Conservation (phyloP, 768 basidiomycete genomes). For the Phlegmacium glaucopus region DNA sequence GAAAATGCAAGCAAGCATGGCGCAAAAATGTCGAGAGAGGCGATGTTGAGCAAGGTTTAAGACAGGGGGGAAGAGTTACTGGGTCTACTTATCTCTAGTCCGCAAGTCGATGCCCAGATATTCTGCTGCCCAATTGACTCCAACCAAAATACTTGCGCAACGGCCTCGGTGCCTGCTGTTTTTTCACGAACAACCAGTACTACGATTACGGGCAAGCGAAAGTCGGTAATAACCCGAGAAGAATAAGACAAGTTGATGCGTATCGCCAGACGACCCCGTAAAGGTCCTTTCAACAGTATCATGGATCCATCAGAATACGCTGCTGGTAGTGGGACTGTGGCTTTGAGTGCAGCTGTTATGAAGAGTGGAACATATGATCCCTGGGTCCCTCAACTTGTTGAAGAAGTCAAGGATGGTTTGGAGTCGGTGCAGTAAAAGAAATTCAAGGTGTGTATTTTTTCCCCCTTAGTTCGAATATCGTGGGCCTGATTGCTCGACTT, state of each 20-base stretch:
- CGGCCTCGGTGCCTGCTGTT: conserved; percentile 85
- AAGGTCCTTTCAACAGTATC: conserved; percentile 69
- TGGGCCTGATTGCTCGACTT: not conserved
- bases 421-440: conserved; percentile 41
- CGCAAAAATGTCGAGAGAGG: conserved; percentile 88
- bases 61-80: conserved; percentile 76
- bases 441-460: conserved; percentile 46
- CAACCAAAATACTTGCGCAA: conserved; percentile 76
- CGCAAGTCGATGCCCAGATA: conserved; percentile 56
- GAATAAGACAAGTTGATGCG: conserved; percentile 76
- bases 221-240: conserved; percentile 47
- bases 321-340: conserved; percentile 63
- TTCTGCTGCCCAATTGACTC: conserved; percentile 53
- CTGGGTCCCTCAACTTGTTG: conserved; percentile 43
- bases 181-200: conserved; percentile 54
- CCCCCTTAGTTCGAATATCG: not conserved
- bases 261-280: conserved; percentile 69
- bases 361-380: conserved; percentile 65
- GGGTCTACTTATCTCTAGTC: conserved; percentile 58
- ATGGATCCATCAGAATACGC: conserved; percentile 67
- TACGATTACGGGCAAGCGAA: conserved; percentile 35
- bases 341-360: conserved; percentile 66
- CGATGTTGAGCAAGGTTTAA: conserved; percentile 68
- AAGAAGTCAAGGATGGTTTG: conserved; percentile 32
- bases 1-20: conserved; percentile 92